Percentiles rank a stretch among this genome's conserved stretches.
phyloP scores from a whole-genome alignment of 2,329 filamentous ascomycete genomes.

The Colletotrichum truncatum region DNA sequence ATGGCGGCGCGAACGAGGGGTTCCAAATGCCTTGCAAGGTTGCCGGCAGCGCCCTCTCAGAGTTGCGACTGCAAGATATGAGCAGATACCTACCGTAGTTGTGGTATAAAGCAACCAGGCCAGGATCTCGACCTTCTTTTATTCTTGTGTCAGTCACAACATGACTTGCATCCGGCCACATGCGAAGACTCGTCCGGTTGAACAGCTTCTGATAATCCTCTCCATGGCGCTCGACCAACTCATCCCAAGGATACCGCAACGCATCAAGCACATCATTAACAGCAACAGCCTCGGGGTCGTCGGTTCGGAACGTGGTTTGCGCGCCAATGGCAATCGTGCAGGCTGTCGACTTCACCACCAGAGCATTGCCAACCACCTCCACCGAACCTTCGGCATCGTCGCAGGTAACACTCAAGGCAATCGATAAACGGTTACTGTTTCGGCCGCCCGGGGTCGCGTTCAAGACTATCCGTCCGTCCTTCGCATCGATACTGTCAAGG shows the following conservation, averaged over 20 bases:
- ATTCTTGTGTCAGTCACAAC: conserved; percentile 33
- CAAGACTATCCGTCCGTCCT: conserved; percentile 41
- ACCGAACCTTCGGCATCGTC: conserved; percentile 39
- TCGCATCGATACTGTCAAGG: conserved; percentile 44
- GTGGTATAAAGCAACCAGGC: conserved; percentile 33
- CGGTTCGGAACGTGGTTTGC: conserved; percentile 48
- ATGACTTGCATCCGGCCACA: conserved; percentile 35
- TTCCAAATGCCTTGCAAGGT: conserved; percentile 57
- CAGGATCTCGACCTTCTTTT: conserved; percentile 32
- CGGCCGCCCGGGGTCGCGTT: conserved; percentile 47
- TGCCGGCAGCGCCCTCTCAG: conserved; percentile 42
- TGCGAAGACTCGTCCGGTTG: conserved; percentile 32
- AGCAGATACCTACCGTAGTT: conserved; percentile 33
- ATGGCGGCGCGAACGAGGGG: conserved; percentile 46
- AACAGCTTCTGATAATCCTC: conserved; percentile 36
- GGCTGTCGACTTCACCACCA: conserved; percentile 46
- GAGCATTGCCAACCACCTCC: conserved; percentile 42
- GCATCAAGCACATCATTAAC: conserved; percentile 35
- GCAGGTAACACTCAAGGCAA: conserved; percentile 39
- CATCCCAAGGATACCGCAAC: conserved; percentile 31
- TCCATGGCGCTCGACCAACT: conserved; percentile 32
- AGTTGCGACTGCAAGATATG: conserved; percentile 30
- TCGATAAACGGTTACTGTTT: conserved; percentile 42
- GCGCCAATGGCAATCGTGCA: conserved; percentile 48
- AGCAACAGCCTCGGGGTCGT: conserved; percentile 38